Evolutionary conservation across 108 stramenopile genomes (phyloP), one percentile per base, ranked within the genome.

Genomic region (Nannochloropsis salina): DNA sequence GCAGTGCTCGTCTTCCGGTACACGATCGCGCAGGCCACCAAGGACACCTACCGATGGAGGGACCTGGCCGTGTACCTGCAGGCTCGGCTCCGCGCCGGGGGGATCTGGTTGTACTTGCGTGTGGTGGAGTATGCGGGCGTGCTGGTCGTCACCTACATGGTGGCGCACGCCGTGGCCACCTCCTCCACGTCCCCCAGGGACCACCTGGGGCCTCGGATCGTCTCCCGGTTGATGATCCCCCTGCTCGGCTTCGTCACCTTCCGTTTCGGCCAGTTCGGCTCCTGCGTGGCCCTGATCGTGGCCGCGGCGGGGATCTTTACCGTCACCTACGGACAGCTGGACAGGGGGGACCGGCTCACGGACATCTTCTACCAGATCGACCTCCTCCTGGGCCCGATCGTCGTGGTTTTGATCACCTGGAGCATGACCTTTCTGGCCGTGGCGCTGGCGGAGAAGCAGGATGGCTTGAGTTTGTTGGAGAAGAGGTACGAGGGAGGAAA

Each of bases 291-390:
- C 61, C 61, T 74, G 20, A 74, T 74, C 61, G 61, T 74, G 4
- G 61, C 61, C 20, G 15, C 61, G n/a, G 61, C 61, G 15, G 61
- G 61, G 20, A 74, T 74, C 61, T 74, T 74, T 74, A 74, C 61
- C 61, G 61, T 74, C 2, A 74, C 61, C 4, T 74, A 74, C 2
- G 61, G 61, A 1, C 61, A 74, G 61, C 8, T 74, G 61, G 61
- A 74, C 61, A 15, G 61, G 61, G 61, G 61, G 6, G n/a, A 74
- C n/a, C 61, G 61, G 20, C 61, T 74, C 20, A 74, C 5, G 61
- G 61, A 74, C 61, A 74, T 74, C 3, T 74, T 74, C n/a, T 74
- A 74, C n/a, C 61, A 74, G 61, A 74, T 74, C n/a, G 61, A 74
- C 6, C n/a, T 74, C 20, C 8, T 74, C 20, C 61, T 74, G 61